Evolutionary conservation across 805 yeast species (phyloP), one percentile per base, ranked within the genome.

Genomic region (Hyphopichia homilentoma): DNA sequence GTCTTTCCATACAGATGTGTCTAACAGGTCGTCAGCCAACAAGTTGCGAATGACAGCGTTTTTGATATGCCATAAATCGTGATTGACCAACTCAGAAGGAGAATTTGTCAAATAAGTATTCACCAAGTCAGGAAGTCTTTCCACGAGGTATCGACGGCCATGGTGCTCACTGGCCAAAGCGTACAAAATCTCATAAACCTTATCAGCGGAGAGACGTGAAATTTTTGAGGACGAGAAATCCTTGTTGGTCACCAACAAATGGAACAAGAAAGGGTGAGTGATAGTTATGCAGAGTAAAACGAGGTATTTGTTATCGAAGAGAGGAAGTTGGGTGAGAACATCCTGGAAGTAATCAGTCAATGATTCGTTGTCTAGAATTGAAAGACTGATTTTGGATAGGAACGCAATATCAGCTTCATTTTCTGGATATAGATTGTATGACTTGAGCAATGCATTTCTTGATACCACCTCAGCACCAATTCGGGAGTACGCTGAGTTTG

Each of bases 1-100:
- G 5, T 38, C 44, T 23, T 44, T 39, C 63, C 63, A 60, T 17
- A 43, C 39, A 11, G 32, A 29, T 16, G 52, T 39, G 16, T 47
- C 48, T 4, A 30, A 28, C 15, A n/a, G 29, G 4, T 44, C 34
- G 6, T 32, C 35, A 9, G 28, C 20, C 4, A 59, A 25, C 22
- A 58, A 44, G 31, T 54, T 55, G 15, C 47, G 46, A 25, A 60
- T 40, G 8, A 48, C 42, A 14, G 43, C 40, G 12, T 40, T 24
- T 35, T 55, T 58, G 27, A 48, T 38, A 14, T 40, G 39, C 52
- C 54, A 59, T 9, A 61, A 32, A 16, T 55, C 55, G 16, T 35
- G 33, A 33, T 50, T 51, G 11, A 29, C 29, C 9, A 54, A 37
- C 8, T 43, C 36, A 6, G 34, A 25, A 4, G 39, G 32, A 2